Conservation (phyloP, 768 basidiomycete species). For the Lactarius psammicola region DNA sequence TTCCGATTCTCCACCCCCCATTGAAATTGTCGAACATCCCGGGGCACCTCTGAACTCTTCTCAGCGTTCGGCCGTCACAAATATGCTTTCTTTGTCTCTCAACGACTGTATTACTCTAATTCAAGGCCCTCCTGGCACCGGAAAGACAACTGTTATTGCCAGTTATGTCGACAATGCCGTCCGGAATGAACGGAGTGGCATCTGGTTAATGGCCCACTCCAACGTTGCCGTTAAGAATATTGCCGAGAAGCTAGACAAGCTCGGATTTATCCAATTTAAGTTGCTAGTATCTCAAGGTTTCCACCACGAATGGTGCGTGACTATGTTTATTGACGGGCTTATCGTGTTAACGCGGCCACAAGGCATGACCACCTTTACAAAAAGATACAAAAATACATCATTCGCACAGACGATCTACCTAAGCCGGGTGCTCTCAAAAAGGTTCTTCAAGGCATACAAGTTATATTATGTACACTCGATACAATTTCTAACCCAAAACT, state of each 20-base stretch:
- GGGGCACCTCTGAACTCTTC: conserved; percentile 41
- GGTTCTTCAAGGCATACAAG: conserved; percentile 43
- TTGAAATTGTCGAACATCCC: conserved; percentile 29
- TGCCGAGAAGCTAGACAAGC: conserved; percentile 68
- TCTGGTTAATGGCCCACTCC: conserved; percentile 83
- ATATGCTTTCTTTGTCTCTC: conserved; percentile 41
- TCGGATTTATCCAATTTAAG: conserved; percentile 55
- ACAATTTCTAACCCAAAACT: conserved; percentile 57
- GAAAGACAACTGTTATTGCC: conserved; percentile 38
- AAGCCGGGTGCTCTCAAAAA: conserved; percentile 32
- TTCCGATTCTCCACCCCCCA: conserved; percentile 28
- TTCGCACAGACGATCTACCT: conserved; percentile 45
- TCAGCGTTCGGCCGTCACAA: conserved; percentile 38
- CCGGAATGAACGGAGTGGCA: conserved; percentile 38
- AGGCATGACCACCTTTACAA: conserved; percentile 84
- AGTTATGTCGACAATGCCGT: conserved; percentile 35
- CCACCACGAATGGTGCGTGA: conserved; percentile 57
- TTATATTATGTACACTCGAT: conserved; percentile 72
- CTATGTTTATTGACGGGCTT: conserved; percentile 25
- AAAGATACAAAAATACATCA: conserved; percentile 47
- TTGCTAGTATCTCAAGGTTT: conserved; percentile 74
- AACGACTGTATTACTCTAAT: conserved; percentile 37
- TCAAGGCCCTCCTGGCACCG: conserved; percentile 37
- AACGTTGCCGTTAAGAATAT: conserved; percentile 91
- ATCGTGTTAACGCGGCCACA: conserved; percentile 2